Evolutionary conservation across 2,329 filamentous ascomycete genomes (phyloP), one percentile per base, ranked within the genome.

Genomic region (Aureobasidium leucospermi): DNA sequence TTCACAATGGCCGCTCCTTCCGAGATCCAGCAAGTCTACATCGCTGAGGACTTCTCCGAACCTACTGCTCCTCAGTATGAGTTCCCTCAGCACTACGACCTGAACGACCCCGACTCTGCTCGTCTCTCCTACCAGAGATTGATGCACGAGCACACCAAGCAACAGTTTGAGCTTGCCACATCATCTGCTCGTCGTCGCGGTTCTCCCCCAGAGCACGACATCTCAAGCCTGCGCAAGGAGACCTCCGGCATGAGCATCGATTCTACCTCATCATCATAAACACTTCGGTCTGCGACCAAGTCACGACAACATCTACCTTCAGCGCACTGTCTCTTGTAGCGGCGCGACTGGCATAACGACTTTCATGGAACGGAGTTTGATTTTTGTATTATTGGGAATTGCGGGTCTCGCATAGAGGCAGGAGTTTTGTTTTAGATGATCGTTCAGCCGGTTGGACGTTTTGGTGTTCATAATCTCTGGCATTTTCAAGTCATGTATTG

Each of bases 131-230:
- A 79, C 60, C 71, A 76, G 62, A 75, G 76, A 52, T 70, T 78
- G 55, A 79, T 79, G 76, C 77, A 78, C 62, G 73, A 78, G 63
- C 77, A 79, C 69, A 79, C 77, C 63, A 77, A 76, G 67, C 72
- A 73, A 53, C 77, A 79, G 65, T 75, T 78, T 47, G 74, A 71
- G 53, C 74, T 71, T 47, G 76, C 77, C 0, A 75, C 75, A 48
- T 71, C 71, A 61, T 79, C 76, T 8, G 75, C 75, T 3, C 72
- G 75, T 34, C 69, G 76, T 67, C 71, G 76, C 13, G 73, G 69
- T 1, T 65, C 66, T 4, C 66, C 61, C 43, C 56, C 60, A n/a
- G 59, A 63, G 10, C 59, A 61, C 39, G 59, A 61, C 7, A 60
- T 65, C n/a, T 47, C 65, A 1, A 60, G 63, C 2, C 53, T 72